A percentile compares a stretch with the other conserved stretches of the same genome.
These are phyloP conservation scores for Coemansia sp. DNA, from an alignment of 192 early-diverging fungal genomes.

Conservation along the genomic window DNA sequence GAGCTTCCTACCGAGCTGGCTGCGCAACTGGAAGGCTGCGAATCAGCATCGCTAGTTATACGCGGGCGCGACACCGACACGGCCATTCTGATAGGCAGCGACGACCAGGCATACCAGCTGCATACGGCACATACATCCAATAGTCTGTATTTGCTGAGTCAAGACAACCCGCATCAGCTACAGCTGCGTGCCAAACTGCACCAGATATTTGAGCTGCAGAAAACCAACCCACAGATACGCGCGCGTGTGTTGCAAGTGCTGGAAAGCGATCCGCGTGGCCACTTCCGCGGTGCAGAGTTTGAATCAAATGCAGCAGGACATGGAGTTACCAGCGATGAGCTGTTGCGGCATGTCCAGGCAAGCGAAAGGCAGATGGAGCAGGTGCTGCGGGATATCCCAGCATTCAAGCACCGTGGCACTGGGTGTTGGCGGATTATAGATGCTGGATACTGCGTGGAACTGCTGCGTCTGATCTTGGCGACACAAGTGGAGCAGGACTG, in stretches of 20 bases:
- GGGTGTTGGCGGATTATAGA: conserved; percentile 37
- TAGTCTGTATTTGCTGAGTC: conserved; percentile 37
- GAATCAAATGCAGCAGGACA: conserved; percentile 11
- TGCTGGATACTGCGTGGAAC: conserved; percentile 33
- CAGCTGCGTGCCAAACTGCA: conserved; percentile 32
- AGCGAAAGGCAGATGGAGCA: conserved; percentile 17
- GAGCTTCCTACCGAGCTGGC: conserved; percentile 40
- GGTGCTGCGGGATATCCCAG: conserved; percentile 39
- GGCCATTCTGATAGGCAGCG: conserved; percentile 27
- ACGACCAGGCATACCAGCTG: conserved; percentile 31
- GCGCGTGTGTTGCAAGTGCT: conserved; percentile 38
- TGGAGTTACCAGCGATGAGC: conserved; percentile 14
- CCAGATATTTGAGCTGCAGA: conserved; percentile 51
- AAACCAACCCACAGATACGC: conserved; percentile 29
- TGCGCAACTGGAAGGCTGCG: conserved; percentile 28
- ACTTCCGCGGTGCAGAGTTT: conserved; percentile 44
- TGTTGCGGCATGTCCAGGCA: conserved; percentile 29
- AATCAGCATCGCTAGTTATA: conserved; percentile 17
- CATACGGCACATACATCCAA: conserved; percentile 52
- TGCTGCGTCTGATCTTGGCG: conserved; percentile 42
- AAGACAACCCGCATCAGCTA: not conserved
- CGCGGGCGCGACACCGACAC: conserved; percentile 35
- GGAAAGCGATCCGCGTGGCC: conserved; percentile 32
- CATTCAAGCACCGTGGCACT: conserved; percentile 21
- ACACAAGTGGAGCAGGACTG: conserved; percentile 43